Evolutionary conservation across 1,139 yeast genomes (phyloP), one percentile per base, ranked within the genome.

Genomic region (Blastobotrys capitulatus): DNA sequence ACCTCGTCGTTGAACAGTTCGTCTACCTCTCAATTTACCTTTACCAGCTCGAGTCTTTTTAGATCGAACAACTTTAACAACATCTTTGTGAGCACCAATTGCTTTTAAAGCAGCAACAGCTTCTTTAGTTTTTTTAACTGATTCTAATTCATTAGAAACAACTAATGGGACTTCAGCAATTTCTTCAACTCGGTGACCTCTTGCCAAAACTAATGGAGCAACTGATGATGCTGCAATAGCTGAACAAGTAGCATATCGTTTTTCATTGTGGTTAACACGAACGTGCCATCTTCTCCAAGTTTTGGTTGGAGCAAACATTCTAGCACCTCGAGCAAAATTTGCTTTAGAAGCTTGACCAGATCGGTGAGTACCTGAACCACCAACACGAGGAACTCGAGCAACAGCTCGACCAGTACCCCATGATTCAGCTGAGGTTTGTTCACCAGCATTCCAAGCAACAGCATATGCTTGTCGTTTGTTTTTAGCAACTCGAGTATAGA

Each of bases 321-420:
- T 96, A 82, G 98, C 98, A 77, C 97, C 97, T 81, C 98, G 92
- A 85, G 98, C 92, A 98, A 92, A 92, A 94, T 92, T 92, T 84
- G 98, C 98, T 83, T 92, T 92, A 74, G 98, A 98, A 77, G 90
- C 98, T 80, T 92, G 98, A 77, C 98, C 98, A 65, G 97, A 83
- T 81, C 98, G 92, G 95, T 89, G 97, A 75, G 98, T 92, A 86
- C 98, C 98, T 75, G 96, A 90, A 82, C 98, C 98, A 79, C 96
- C 96, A 74, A 92, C 97, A 85, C 98, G 90, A 82, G 98, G 98
- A 77, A 92, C 90, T 84, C 98, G 92, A 80, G 98, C 97, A 73
- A 92, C 97, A 79, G 98, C 98, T 83, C 98, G 90, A 84, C 98
- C 98, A 68, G 98, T 94, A 88, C 98, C 98, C 98, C 98, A 92